Conservation (phyloP, 2,329 filamentous ascomycete genomes). For the Fusarium torulosum region DNA sequence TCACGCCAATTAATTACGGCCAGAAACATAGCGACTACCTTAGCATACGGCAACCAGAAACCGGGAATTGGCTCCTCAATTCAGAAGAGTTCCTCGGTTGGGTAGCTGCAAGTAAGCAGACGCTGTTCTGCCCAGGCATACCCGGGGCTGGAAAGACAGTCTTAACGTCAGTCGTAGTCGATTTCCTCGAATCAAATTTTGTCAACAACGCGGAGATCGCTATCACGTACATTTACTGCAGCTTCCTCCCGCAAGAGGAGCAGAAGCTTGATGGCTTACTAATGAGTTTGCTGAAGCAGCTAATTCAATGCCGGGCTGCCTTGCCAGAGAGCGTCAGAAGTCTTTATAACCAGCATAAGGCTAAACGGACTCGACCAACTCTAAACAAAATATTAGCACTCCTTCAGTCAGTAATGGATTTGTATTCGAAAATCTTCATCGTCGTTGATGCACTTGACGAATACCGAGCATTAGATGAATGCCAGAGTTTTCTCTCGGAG, state of each 20-base stretch:
- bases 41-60: background rate
- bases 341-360: background rate
- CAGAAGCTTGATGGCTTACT: background rate
- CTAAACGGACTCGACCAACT: background rate
- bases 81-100: background rate
- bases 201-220: background rate
- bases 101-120: background rate
- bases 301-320: background rate
- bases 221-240: slow-evolving; percentile 8
- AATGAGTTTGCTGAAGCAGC: background rate
- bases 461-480: background rate
- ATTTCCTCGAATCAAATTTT: too few species aligned
- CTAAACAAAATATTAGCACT: background rate
- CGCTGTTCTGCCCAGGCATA: slow-evolving; percentile 7
- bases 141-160: slow-evolving; percentile 13
- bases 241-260: background rate
- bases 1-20: slow-evolving; percentile 2
- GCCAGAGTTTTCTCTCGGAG: background rate
- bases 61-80: slow-evolving; percentile 6
- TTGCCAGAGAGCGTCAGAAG: background rate
- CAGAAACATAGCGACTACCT: background rate
- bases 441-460: slow-evolving; percentile 8
- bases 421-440: background rate
- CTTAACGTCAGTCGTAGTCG: background rate
- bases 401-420: accelerated